Conservation (phyloP, 2,329 filamentous ascomycete genomes). For the Venturia asperata region DNA sequence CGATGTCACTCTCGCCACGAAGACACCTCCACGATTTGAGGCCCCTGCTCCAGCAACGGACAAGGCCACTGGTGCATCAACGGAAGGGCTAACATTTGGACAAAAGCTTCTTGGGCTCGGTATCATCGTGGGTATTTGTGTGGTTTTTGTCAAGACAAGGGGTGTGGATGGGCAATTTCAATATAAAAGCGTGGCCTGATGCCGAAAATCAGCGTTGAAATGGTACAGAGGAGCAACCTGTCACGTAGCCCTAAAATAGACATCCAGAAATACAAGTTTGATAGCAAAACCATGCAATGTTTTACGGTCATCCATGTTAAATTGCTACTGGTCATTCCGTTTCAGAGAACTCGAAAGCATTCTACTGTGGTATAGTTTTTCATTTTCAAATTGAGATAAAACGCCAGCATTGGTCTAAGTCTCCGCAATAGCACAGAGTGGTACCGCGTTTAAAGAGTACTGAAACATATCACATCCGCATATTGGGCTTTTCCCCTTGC, state of each 20-base stretch:
- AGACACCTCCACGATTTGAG: conserved; percentile 20
- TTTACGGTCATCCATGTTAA: too few relatives aligned
- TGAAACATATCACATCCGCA: too few relatives aligned
- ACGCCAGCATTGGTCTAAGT: too few relatives aligned
- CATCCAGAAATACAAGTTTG: neutral
- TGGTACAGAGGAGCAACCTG: neutral
- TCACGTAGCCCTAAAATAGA: neutral
- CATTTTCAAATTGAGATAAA: too few relatives aligned
- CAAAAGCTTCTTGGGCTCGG: conserved; percentile 41
- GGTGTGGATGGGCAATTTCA: conserved; percentile 18
- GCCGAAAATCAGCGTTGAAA: neutral
- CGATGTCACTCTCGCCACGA: conserved; percentile 32
- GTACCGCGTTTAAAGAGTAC: too few relatives aligned
- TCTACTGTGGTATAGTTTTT: too few relatives aligned
- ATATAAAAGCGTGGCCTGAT: neutral
- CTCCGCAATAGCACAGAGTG: too few relatives aligned
- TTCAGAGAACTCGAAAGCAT: too few relatives aligned
- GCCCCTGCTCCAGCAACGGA: conserved; percentile 22
- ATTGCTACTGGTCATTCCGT: too few relatives aligned
- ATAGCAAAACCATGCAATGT: neutral
- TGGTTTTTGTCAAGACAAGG: conserved; percentile 35
- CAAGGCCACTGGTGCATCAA: conserved; percentile 20
- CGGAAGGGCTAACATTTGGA: conserved; percentile 34
- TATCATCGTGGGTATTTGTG: conserved; percentile 38
- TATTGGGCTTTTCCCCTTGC: too few relatives aligned